Evolutionary conservation across 1,284 basidiomycete species (phyloP).

Genomic region (Neotropicomus parvogracilis): DNA sequence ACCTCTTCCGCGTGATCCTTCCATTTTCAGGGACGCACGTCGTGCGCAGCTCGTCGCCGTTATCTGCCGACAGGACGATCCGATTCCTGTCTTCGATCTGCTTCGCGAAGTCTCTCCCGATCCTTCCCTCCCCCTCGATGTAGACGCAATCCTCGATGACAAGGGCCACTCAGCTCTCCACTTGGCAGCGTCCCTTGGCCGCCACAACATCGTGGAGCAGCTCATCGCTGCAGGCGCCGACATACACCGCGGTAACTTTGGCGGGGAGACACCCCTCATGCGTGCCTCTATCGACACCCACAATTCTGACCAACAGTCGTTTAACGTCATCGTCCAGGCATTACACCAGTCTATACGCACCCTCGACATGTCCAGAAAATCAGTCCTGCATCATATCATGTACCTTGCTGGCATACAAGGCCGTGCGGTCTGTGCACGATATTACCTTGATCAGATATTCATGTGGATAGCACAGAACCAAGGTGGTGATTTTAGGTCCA

Average conservation of each 20-base stretch:
- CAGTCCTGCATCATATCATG: conserved; percentile 92
- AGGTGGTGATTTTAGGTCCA: conserved; percentile 68
- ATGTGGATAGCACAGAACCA: conserved; percentile 76
- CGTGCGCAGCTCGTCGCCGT: conserved; percentile 57
- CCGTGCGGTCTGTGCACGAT: conserved; percentile 78
- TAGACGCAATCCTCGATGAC: conserved; percentile 86
- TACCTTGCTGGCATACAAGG: conserved; percentile 90
- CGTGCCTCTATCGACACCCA: conserved; percentile 90
- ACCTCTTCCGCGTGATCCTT: conserved; percentile 55
- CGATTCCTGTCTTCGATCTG: conserved; percentile 56
- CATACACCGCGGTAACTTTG: conserved; percentile 84
- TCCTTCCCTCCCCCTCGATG: conserved; percentile 46
- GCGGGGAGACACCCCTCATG: conserved; percentile 93
- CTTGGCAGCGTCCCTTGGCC: conserved; percentile 85
- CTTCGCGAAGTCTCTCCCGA: conserved; percentile 60
- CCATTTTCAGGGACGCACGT: conserved; percentile 60
- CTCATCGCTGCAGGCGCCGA: conserved; percentile 78
- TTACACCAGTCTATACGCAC: conserved; percentile 80
- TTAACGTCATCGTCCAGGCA: conserved; percentile 62
- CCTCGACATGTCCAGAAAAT: conserved; percentile 85
- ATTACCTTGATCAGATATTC: conserved; percentile 91
- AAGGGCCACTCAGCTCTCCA: conserved; percentile 95
- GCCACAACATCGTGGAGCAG: conserved; percentile 62
- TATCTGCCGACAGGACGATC: conserved; percentile 67
- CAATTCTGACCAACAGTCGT: conserved; percentile 77